Conservation (phyloP, 805 yeast genomes). For the Saccharomycopsis synnaedendra region DNA sequence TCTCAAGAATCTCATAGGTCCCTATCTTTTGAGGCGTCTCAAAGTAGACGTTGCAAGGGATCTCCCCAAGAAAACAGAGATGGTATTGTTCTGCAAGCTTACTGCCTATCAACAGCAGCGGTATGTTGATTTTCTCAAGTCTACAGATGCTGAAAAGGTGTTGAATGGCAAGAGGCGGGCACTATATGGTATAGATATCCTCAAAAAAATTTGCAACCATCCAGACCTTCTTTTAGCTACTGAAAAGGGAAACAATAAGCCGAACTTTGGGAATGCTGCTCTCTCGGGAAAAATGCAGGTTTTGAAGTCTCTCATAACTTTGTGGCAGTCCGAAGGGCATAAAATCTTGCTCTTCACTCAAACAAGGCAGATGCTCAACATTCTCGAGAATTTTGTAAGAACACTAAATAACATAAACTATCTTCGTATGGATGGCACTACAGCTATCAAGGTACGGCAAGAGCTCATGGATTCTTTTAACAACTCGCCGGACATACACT, state of each 20-base stretch:
- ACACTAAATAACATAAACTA: constrained; percentile 30
- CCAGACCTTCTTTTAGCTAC: constrained; percentile 60
- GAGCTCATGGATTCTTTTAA: constrained; percentile 74
- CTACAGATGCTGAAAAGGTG: constrained; percentile 66
- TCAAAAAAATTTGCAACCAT: constrained; percentile 91
- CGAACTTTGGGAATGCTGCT: constrained; percentile 35
- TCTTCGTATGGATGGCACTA: constrained; percentile 90
- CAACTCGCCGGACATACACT: constrained; percentile 38
- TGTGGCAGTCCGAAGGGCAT: constrained; percentile 73
- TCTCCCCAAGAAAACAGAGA: constrained; percentile 84
- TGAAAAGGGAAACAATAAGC: constrained; percentile 16
- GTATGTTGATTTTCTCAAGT: constrained; percentile 62
- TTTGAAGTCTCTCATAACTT: constrained; percentile 54
- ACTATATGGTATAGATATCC: constrained; percentile 77
- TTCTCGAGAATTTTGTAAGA: constrained; percentile 55
- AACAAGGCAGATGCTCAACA: constrained; percentile 87
- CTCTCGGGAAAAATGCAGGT: constrained; percentile 90
- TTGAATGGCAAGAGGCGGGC: constrained; percentile 70
- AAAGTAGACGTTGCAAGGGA: constrained; percentile 94
- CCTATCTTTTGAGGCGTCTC: constrained; percentile 76
- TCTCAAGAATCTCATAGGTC: constrained; percentile 77
- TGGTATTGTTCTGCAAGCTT: constrained; percentile 83
- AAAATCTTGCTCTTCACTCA: constrained; percentile 83
- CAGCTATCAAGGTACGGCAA: constrained; percentile 71
- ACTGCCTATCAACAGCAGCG: constrained; percentile 66